Evolutionary conservation across 352 stramenopile genomes (phyloP), one percentile per base, ranked within the genome.

Genomic region (Peronospora destructor): DNA sequence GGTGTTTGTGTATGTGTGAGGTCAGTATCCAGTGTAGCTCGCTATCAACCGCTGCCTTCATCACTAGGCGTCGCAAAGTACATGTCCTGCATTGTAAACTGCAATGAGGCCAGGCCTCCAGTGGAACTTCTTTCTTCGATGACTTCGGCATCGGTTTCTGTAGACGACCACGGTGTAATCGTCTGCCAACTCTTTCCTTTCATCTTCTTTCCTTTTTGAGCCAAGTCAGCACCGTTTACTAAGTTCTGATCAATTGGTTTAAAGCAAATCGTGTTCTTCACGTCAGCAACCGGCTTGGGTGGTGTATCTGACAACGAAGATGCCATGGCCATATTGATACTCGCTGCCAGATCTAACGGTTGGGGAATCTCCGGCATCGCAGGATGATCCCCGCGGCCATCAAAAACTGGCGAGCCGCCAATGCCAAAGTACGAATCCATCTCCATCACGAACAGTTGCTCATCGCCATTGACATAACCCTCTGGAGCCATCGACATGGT

Each of bases 341-440:
- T 87, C 44, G 78, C 64, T 4, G 59, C 61, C 12, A 89, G 48
- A 52, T 87, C 78, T 34, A 87, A 60, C 1, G 75, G 78, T 6
- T 71, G 73, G 4, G 49, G 62, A 21, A 84, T 57, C 37, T 84
- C 73, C 4, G 75, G 66, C 10, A 50, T 66, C 19, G 46, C 13
- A n/a, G 53, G 29, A 13, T 34, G 45, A 39, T 37, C 38, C 19
- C 23, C 43, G 6, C 38, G 54, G 11, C 75, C 76, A 33, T 84
- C 61, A 49, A 91, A 88, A 8, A 91, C 76, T 5, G 80, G 80
- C 3, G 80, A 91, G 1, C 73, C 77, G 4, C 80, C 77, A n/a
- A 88, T 75, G 9, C 80, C 80, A 61, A 91, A 91, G 61, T 91
- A 91, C 28, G 76, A 85, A 61, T 91, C 80, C 80, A 91, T 91